Percentiles rank a stretch among this genome's conserved stretches.
Conservation (phyloP, 768 basidiomycete species). For the Mycena sanguinolenta region DNA sequence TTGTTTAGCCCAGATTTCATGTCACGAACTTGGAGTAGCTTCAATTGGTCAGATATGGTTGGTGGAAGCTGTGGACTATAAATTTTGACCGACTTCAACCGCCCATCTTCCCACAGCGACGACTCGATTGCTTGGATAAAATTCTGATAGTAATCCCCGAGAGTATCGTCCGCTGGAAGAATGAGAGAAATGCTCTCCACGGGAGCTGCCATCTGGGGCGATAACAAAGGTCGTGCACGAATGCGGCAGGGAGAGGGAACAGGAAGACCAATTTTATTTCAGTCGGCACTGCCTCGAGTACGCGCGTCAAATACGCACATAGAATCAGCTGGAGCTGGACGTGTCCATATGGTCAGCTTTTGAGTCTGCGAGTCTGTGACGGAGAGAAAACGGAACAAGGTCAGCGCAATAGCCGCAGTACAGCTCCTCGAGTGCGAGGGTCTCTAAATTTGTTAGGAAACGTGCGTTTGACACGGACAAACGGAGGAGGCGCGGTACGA, state of each 20-base stretch:
- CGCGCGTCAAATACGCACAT: neutral
- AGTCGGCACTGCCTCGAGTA: conserved; percentile 3
- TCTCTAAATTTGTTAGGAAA: too few species aligned
- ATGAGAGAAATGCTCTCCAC: neutral
- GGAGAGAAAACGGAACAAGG: neutral
- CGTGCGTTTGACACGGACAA: too few species aligned
- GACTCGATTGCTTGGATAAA: neutral
- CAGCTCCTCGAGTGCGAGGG: too few species aligned
- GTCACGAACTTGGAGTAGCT: neutral
- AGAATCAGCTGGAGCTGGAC: neutral
- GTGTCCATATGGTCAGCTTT: conserved; percentile 1
- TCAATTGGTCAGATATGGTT: neutral
- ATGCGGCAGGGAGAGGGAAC: neutral
- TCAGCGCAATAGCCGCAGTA: too few species aligned
- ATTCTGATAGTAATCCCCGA: neutral
- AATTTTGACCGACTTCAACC: neutral
- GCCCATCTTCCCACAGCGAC: neutral
- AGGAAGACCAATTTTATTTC: neutral
- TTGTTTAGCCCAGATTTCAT: neutral
- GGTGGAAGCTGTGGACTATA: neutral
- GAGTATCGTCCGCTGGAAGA: neutral
- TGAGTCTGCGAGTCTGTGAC: neutral
- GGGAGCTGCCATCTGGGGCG: neutral
- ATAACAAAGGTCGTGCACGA: neutral
- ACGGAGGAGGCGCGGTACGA: neutral